Base-by-base conservation (phyloP, 305 asterid species). In the Rubia peregrina region DNA sequence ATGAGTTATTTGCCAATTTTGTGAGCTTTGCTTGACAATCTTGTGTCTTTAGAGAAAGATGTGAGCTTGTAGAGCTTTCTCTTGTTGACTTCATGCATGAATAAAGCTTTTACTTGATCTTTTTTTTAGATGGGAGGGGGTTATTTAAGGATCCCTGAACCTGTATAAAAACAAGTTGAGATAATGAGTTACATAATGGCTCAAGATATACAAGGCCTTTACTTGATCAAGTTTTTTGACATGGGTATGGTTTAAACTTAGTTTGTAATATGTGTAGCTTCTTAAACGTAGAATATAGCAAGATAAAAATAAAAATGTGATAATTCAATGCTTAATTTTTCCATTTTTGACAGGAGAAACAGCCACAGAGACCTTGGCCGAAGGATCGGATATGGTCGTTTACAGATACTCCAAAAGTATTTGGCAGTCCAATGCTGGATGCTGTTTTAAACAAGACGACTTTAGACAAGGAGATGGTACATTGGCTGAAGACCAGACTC, bases 381-480 rank as follows among this genome's bases (percentile, higher is more conserved):
- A 92, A 86, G 83, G 98, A 87, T 71, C 75, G 85, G 59, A 90
- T 95, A 76, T 95, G 99, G 99, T 84, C 97, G 44, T 95, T 89
- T 86, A 87, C 85, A 79, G 85, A 82, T 77, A 74, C 75, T 42
- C 82, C 80, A 14, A 85, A 82, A 81, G 66, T 95, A 5, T 75
- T 92, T 17, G 99, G 98, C 44, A 92, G 95, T 71, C 99, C 99
- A 4, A 90, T 88, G 95, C 71, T 95, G 41, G 98, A 95, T 71
- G 85, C 95, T n/a, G 81, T 89, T 53, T 70, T 95, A 74, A 74
- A 83, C 74, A 86, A 85, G 69, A 75, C 79, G 61, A 72, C 95
- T 0, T 14, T 92, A 17, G 91, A 90, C 75, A 85, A 75, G 78
- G 98, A 92, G 74, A 80, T 92, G 97, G 83, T 83, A 73, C 89